Conservation (phyloP, 768 basidiomycete genomes). For the Multifurca ochricompacta region DNA sequence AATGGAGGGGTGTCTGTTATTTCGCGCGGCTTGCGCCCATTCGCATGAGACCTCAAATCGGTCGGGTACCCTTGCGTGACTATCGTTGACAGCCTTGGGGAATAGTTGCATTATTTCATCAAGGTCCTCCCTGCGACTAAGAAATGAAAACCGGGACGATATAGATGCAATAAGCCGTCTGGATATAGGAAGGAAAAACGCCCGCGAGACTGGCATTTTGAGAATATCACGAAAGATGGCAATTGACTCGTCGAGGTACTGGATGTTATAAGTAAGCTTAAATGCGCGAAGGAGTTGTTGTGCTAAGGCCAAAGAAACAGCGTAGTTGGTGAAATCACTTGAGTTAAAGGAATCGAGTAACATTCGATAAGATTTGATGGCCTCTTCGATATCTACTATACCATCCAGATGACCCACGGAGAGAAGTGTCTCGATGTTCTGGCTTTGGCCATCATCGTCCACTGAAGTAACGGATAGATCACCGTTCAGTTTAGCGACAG, state of each 20-base stretch:
- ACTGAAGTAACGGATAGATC: too few species aligned
- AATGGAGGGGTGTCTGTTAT: not conserved
- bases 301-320: too few species aligned
- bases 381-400: too few species aligned
- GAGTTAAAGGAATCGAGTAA: too few species aligned
- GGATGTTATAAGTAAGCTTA: not conserved
- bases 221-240: not conserved
- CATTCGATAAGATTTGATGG: too few species aligned
- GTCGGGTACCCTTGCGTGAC: not conserved
- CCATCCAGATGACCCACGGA: too few species aligned
- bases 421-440: too few species aligned
- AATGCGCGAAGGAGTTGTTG: not conserved
- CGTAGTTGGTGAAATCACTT: too few species aligned
- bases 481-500: too few species aligned
- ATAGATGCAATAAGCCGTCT: not conserved
- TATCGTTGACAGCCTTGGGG: not conserved
- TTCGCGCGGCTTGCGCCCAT: not conserved
- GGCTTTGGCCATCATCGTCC: too few species aligned
- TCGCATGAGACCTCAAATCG: not conserved
- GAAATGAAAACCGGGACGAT: not conserved
- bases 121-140: not conserved
- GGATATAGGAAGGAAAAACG: not conserved
- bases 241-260: not conserved
- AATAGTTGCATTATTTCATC: not conserved
- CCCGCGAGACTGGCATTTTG: not conserved